phyloP scores from a whole-genome alignment of 768 basidiomycete genomes.

The Coprinopsis cinerea region DNA sequence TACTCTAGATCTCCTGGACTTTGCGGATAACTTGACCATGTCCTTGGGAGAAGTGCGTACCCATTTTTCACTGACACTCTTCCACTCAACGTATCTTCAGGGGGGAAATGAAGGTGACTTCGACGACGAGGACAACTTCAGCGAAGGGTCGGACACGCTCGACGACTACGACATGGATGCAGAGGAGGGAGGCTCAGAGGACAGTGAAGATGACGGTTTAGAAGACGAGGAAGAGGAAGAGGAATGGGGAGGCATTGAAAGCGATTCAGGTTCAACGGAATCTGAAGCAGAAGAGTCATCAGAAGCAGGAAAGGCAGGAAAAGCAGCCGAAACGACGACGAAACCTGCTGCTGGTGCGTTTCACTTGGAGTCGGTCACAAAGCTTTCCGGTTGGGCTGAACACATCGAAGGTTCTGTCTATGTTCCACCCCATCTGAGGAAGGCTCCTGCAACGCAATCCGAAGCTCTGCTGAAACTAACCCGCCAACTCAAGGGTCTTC shows the following conservation, averaged over 20 bases:
- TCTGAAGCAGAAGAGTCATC: background rate
- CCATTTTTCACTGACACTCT: background rate
- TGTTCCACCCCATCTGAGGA: conserved; percentile 77
- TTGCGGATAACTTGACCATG: conserved; percentile 33
- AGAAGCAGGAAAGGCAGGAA: background rate
- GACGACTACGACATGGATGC: conserved; percentile 6
- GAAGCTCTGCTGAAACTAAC: conserved; percentile 50
- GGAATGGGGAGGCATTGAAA: conserved; percentile 30
- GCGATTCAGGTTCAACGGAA: conserved; percentile 1
- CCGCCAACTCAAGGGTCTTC: conserved; percentile 76
- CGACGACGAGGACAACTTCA: conserved; percentile 18
- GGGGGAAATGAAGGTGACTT: conserved; percentile 6
- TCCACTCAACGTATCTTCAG: conserved; percentile 5
- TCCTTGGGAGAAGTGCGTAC: conserved; percentile 9
- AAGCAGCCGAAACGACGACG: background rate
- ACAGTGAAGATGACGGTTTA: conserved; percentile 11
- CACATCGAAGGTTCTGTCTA: conserved; percentile 41
- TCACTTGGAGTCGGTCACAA: no score
- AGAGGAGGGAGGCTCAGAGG: conserved; percentile 6
- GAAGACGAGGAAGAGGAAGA: conserved; percentile 21
- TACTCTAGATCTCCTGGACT: conserved; percentile 48
- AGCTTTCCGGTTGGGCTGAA: conserved; percentile 6
- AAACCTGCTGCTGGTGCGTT: conserved; percentile 13
- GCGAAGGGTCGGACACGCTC: conserved; percentile 22
- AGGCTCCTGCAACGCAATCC: conserved; percentile 27